Percentiles rank a stretch among this genome's conserved stretches.
Evolutionary conservation across 768 basidiomycete genomes (phyloP).

Genomic region (Hygrocybe coccinea): DNA sequence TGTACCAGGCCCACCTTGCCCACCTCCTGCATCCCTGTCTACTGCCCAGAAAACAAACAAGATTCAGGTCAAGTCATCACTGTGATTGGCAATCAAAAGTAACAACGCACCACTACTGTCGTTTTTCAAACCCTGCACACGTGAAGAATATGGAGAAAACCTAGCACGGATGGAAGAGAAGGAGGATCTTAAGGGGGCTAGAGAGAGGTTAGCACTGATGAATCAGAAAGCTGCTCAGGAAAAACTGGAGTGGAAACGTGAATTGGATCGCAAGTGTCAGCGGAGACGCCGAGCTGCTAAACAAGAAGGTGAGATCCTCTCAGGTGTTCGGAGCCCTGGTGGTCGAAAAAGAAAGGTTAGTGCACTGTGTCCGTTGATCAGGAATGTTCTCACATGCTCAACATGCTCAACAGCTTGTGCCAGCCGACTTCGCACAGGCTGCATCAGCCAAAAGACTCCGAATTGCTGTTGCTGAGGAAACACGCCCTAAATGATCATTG

Average conservation of each 20-base stretch:
- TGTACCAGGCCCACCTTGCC: too few relatives aligned
- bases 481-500: conserved; percentile 6
- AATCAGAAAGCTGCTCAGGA: not conserved
- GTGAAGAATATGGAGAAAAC: not conserved
- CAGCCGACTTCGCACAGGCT: not conserved
- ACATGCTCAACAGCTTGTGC: not conserved
- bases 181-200: not conserved
- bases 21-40: not conserved
- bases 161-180: not conserved
- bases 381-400: not conserved
- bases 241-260: not conserved
- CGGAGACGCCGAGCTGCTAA: not conserved
- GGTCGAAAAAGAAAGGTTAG: not conserved
- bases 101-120: not conserved
- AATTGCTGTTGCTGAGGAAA: conserved; percentile 10
- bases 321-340: not conserved
- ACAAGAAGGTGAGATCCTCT: not conserved
- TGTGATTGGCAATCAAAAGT: not conserved
- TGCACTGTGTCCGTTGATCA: not conserved
- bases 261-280: not conserved
- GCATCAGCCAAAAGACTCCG: not conserved
- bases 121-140: not conserved
- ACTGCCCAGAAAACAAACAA: not conserved
- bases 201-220: not conserved
- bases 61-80: not conserved